Evolutionary conservation across 2,329 filamentous ascomycete genomes (phyloP).

Genomic region (Ramularia endophylla): DNA sequence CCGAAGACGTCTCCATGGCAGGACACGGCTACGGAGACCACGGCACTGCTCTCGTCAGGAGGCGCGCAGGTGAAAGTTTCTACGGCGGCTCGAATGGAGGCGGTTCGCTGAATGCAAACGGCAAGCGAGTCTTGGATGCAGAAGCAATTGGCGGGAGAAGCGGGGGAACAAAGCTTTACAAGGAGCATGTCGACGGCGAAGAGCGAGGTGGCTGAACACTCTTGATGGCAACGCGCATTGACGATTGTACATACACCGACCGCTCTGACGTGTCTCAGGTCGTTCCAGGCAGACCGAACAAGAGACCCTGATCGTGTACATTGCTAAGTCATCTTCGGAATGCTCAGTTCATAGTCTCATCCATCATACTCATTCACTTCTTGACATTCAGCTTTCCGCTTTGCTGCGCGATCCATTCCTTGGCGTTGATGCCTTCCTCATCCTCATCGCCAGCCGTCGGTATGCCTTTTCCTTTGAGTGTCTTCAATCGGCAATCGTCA

Average conservation of each 20-base stretch:
- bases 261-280: too few relatives aligned
- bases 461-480: slow-evolving; percentile 29
- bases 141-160: too few relatives aligned
- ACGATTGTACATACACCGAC: too few relatives aligned
- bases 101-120: not conserved
- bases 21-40: slow-evolving; percentile 4
- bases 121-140: too few relatives aligned
- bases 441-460: slow-evolving; percentile 28
- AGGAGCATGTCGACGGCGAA: slow-evolving; percentile 1
- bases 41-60: not conserved
- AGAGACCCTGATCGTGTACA: too few relatives aligned
- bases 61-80: not conserved
- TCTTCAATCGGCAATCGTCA: slow-evolving; percentile 41
- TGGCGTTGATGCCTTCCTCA: slow-evolving; percentile 32
- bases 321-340: too few relatives aligned
- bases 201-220: too few relatives aligned
- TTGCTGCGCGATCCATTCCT: slow-evolving; percentile 40
- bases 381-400: slow-evolving; percentile 29
- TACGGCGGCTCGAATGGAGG: too few relatives aligned
- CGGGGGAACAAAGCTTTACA: too few relatives aligned
- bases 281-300: too few relatives aligned
- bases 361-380: not conserved
- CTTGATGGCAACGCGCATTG: too few relatives aligned
- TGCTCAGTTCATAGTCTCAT: not conserved
- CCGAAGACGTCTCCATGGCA: slow-evolving; percentile 7